Base-by-base conservation (phyloP, 495 filamentous ascomycete genomes). In the Penicillium odoratum region DNA sequence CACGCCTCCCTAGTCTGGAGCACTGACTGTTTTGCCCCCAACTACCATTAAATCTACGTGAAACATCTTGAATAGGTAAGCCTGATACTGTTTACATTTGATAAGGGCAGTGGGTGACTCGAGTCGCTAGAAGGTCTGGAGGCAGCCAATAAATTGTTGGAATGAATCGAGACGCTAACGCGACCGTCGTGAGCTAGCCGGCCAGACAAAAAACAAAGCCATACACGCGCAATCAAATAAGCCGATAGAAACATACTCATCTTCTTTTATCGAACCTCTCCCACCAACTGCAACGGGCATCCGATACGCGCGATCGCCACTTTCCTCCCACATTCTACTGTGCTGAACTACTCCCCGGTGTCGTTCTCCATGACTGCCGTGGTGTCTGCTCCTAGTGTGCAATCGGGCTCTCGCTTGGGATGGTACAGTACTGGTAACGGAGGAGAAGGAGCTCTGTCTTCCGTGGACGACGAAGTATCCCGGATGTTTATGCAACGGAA, bases 341-440 rank as follows among this genome's bases (percentile, higher is more conserved):
- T 33, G 38, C 55, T 42, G 51, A 55, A 60, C 61, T 25, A 47
- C 44, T 62, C 55, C 48, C 57, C 48, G 58, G 62, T 65, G 69
- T 72, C 70, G 64, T 79, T 77, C 72, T 76, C 75, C 72, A 98
- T 98, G 94, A 98, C 94, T 83, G 94, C 94, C 74, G 93, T 98
- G 76, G 94, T 92, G 68, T 90, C 86, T 78, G 92, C 90, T 60
- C 90, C 90, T 74, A 93, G 87, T 75, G 92, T 97, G 73, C 86
- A 92, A 79, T 81, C 84, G 68, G 81, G 79, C 69, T 80, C 85
- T 71, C 75, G 81, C 71, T 75, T 84, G 75, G 79, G 77, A 81
- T 83, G 81, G 83, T 78, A 79, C 62, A 69, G 72, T 55, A 65
- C 79, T 82, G 76, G 82, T 87, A 87, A 87, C 84, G 84, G 85